Evolutionary conservation across 2,329 filamentous ascomycete species (phyloP), one percentile per base, ranked within the genome.

Genomic region (Neofusicoccum laricinum): DNA sequence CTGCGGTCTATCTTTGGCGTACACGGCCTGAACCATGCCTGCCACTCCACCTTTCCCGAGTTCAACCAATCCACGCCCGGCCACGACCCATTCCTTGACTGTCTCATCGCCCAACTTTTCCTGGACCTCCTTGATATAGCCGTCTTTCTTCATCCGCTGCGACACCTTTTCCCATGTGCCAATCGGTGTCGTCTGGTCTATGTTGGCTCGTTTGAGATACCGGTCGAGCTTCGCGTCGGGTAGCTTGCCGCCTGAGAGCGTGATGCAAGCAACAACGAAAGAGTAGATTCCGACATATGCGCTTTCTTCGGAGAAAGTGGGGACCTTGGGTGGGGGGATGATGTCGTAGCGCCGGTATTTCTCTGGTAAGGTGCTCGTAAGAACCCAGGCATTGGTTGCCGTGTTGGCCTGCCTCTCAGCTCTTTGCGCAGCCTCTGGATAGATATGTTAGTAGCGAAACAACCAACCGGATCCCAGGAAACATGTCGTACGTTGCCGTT

Each of bases 51-150:
- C 84, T n/a, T 88, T 82, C 0, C 90, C 91, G 40, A 98, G 86
- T 76, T 98, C 95, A 7, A 93, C 83, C 77, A 90, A 95, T 5
- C 91, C 94, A 21, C 95, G 85, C 5, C 92, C 90, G 1, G 95
- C 95, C 14, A 97, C 86, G 64, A 90, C 86, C 84, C 92, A 99
- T 53, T 91, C 93, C 7, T 92, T 83, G 2, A 86, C 83, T 67
- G 94, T 88, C 41, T 96, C 91, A 30, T 90, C 91, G 1, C 86
- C 87, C 70, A 78, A 77, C 68, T 74, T 85, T 69, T 97, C 93
- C 19, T 88, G 84, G 57, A 88, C 84, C 68, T 87, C 90, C 40
- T 93, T 82, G 2, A 99, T 80, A 72, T 99, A 99, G 0, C 90
- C 91, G 62, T 98, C 93, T 68, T 85, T 89, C 68, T 89, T 85